Evolutionary conservation across 2,329 filamentous ascomycete species (phyloP).

Genomic region (Huntiella abstrusa): DNA sequence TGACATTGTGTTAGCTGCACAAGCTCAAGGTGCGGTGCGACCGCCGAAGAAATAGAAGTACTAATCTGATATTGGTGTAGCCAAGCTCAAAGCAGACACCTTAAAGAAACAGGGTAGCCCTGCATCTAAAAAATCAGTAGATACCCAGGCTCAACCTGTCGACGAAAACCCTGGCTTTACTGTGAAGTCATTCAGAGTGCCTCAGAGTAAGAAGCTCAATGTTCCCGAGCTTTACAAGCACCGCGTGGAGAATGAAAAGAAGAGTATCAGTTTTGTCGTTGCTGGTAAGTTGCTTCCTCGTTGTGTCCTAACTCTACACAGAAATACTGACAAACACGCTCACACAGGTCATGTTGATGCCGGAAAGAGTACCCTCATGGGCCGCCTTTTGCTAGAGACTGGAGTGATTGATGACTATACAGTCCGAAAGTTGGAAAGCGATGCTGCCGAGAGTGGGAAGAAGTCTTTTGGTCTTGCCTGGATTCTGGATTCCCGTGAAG

Average conservation of each 20-base stretch:
- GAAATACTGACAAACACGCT: background rate
- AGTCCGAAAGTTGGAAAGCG: constrained; percentile 69
- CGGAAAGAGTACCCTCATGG: constrained; percentile 96
- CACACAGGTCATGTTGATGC: constrained; percentile 76
- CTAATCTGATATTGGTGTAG: constrained; percentile 10
- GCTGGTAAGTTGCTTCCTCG: constrained; percentile 44
- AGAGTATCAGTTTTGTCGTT: constrained; percentile 75
- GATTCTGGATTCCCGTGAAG: constrained; percentile 82
- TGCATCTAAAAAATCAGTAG: constrained; percentile 13
- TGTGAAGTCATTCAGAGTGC: constrained; percentile 25
- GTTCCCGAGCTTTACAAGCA: constrained; percentile 59
- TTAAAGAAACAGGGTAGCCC: too few relatives aligned
- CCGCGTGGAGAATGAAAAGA: constrained; percentile 50
- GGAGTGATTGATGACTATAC: constrained; percentile 76
- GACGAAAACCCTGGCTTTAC: background rate
- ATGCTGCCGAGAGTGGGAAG: constrained; percentile 83
- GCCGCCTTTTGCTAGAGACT: constrained; percentile 73
- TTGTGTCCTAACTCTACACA: background rate
- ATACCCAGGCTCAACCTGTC: constrained; percentile 17
- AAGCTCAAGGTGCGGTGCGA: constrained; percentile 63
- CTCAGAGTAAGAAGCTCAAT: constrained; percentile 60
- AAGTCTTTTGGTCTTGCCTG: constrained; percentile 90
- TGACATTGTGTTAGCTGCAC: constrained; percentile 70
- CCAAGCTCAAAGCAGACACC: constrained; percentile 12
- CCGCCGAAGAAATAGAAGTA: constrained; percentile 9